Evolutionary conservation across 164 flowering plant species (phyloP), one percentile per base, ranked within the genome.

Genomic region (Tinospora cordifolia): DNA sequence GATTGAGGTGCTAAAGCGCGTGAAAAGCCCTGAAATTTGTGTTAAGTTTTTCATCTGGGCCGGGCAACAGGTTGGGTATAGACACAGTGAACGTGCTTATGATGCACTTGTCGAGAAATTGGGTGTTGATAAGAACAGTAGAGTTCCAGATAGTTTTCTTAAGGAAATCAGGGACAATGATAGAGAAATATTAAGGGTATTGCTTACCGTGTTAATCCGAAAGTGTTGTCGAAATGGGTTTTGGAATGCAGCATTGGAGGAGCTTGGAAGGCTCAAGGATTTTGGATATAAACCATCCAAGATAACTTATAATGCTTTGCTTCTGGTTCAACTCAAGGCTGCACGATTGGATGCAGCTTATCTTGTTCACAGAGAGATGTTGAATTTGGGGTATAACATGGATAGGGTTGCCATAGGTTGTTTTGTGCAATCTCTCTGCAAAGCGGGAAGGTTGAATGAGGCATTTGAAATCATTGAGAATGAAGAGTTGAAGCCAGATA

Each of bases 41-140:
- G 88, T 93, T 22, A 83, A 83, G 75, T 93, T 93, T 72, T 93
- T 93, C 76, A 51, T 88, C 3, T 93, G 98, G 98, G 94, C 93
- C 3, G 96, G 90, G 47, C 78, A 88, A 41, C 98, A 91, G 77
- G 86, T 93, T 65, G 96, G 98, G 34, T 93, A 90, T 71, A 62
- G 30, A 67, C 98, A 93, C 67, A 79, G 86, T 13, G 62, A 39
- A 8, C 65, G 79, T 40, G 88, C 86, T 73, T 93, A 90, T 73
- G 49, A 87, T 75, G 86, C 89, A 2, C 67, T 93, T 79, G 69
- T 93, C 19, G 90, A 87, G 34, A 63, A 74, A 14, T 49, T 93
- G 46, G 87, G 80, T 12, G 70, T 79, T 47, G 77, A 57, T 70
- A 39, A 34, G 36, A 79, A 69, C 40, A 74, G 71, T 26, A 83